Evolutionary conservation across 495 filamentous ascomycete species (phyloP).

Genomic region (Tuber calosporum): DNA sequence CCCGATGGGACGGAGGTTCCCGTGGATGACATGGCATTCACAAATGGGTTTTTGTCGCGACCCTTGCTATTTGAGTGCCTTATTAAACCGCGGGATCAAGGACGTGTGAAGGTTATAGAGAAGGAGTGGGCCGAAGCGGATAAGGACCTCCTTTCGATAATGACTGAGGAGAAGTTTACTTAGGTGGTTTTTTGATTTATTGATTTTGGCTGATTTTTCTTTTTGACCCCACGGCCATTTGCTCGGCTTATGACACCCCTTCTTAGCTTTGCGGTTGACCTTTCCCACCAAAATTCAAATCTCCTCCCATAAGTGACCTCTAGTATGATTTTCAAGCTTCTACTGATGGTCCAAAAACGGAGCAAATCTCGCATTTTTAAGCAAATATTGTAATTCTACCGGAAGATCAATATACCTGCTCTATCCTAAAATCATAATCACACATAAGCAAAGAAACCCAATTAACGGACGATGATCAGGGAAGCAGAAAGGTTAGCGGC

Average conservation of each 20-base stretch:
- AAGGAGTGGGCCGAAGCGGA: constrained; percentile 17
- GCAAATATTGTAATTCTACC: too few species aligned
- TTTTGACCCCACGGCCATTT: neutral
- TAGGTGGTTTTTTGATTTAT: neutral
- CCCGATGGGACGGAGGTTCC: constrained; percentile 45
- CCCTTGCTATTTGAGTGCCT: constrained; percentile 27
- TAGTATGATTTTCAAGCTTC: too few species aligned
- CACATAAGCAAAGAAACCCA: too few species aligned
- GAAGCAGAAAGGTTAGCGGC: too few species aligned
- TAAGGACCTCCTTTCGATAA: neutral
- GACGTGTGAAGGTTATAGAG: constrained; percentile 11
- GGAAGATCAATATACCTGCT: too few species aligned
- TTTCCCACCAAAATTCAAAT: too few species aligned
- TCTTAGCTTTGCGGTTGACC: too few species aligned
- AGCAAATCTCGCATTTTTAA: too few species aligned
- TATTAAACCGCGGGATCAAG: constrained; percentile 12
- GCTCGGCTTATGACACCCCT: neutral
- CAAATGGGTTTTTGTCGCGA: constrained; percentile 23
- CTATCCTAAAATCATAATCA: too few species aligned
- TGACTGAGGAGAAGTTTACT: neutral
- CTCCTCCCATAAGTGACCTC: too few species aligned
- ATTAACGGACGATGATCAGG: too few species aligned
- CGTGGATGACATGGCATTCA: constrained; percentile 48
- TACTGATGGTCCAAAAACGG: too few species aligned
- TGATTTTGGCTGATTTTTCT: neutral